These are phyloP conservation scores for Athelia sp. DNA, from an alignment of 1,284 basidiomycete genomes.

Conservation along the genomic window DNA sequence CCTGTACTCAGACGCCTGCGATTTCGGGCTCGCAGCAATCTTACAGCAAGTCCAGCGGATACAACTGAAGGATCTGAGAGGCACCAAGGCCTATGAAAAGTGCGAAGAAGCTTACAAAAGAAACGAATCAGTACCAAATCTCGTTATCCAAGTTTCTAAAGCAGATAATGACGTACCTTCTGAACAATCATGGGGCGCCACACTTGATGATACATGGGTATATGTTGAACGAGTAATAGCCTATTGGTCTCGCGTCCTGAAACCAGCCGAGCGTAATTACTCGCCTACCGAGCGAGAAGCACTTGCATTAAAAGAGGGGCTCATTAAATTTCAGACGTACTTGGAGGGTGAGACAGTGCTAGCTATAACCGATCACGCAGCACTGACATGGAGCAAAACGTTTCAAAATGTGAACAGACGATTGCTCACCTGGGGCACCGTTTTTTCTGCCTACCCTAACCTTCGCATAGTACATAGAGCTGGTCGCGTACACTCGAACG, in stretches of 20 bases:
- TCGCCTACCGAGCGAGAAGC: slow-evolving; percentile 32
- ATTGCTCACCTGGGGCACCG: slow-evolving; percentile 11
- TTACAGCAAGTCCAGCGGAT: slow-evolving; percentile 8
- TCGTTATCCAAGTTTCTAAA: slow-evolving; percentile 3
- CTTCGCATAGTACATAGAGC: slow-evolving; percentile 15
- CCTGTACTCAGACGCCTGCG: slow-evolving; percentile 5
- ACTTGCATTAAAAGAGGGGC: slow-evolving; percentile 25
- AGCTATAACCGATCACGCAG: slow-evolving; percentile 27
- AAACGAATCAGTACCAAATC: not conserved
- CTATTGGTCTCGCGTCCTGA: slow-evolving; percentile 27
- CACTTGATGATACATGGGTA: slow-evolving; percentile 26
- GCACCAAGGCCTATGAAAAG: slow-evolving; percentile 6
- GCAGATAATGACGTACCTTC: slow-evolving; percentile 7
- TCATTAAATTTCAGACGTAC: slow-evolving; percentile 28
- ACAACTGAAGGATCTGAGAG: slow-evolving; percentile 6
- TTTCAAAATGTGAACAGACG: slow-evolving; percentile 15
- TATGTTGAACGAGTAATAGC: slow-evolving; percentile 26
- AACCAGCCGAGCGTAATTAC: slow-evolving; percentile 27
- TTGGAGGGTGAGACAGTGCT: slow-evolving; percentile 25
- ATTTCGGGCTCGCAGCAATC: slow-evolving; percentile 9
- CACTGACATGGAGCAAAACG: slow-evolving; percentile 18
- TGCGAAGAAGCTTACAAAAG: slow-evolving; percentile 7
- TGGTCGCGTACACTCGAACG: slow-evolving; percentile 16
- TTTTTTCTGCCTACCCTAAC: slow-evolving; percentile 16
- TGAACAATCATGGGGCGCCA: slow-evolving; percentile 15